phyloP scores from a whole-genome alignment of 345 rosid species.

The Cardamine resedifolia region DNA sequence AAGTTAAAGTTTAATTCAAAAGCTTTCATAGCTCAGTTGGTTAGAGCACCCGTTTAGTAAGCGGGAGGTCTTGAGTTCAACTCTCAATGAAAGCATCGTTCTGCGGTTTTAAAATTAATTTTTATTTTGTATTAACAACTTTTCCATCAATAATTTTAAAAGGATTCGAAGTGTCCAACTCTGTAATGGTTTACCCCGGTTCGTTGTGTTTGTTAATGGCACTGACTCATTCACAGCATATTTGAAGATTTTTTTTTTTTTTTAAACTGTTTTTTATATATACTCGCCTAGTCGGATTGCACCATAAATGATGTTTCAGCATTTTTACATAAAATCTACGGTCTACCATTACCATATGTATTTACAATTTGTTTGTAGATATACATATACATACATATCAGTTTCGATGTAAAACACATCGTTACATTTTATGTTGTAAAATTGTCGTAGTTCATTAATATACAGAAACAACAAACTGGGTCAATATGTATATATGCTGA shows the following conservation, averaged over 20 bases:
- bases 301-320: neutral
- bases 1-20: no score
- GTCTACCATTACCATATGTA: neutral
- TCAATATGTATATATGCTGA: neutral
- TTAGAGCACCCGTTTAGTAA: slow-evolving; percentile 97
- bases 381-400: neutral
- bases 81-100: slow-evolving; percentile 58
- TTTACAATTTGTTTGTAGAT: neutral
- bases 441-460: neutral
- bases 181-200: neutral
- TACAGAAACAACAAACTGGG: neutral
- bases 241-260: neutral
- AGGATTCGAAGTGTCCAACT: neutral
- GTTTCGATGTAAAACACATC: neutral
- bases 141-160: neutral
- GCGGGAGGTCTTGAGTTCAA: slow-evolving; percentile 98
- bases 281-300: no score
- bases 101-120: no score
- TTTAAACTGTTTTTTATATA: no score
- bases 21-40: slow-evolving; percentile 86
- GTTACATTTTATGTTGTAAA: neutral
- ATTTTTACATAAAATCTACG: neutral
- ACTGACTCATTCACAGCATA: neutral
- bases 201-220: neutral
- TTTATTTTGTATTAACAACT: neutral